Percentiles rank a stretch among this genome's conserved stretches.
Evolutionary conservation across 1,139 yeast species (phyloP).

Genomic region (Taphrina sp.): DNA sequence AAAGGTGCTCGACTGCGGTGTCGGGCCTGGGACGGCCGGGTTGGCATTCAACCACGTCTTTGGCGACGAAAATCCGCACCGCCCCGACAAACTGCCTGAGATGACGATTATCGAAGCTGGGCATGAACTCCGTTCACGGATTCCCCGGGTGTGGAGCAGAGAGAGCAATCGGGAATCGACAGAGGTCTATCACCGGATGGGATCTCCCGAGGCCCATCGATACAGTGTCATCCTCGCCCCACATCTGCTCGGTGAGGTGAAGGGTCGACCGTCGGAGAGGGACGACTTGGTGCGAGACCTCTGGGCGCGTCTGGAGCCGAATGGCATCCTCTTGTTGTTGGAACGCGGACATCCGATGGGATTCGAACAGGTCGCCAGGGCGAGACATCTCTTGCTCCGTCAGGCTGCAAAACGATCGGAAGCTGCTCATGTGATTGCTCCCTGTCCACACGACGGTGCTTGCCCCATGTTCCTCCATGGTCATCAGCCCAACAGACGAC

Average conservation of each 20-base stretch:
- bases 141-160: slow-evolving; percentile 20
- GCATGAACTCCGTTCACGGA: slow-evolving; percentile 15
- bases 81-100: neutral
- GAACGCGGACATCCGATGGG: slow-evolving; percentile 92
- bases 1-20: slow-evolving; percentile 73
- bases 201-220: neutral
- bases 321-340: slow-evolving; percentile 69
- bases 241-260: slow-evolving; percentile 10
- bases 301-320: slow-evolving; percentile 36
- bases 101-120: slow-evolving; percentile 13
- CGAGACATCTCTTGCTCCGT: slow-evolving; percentile 81
- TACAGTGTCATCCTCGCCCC: slow-evolving; percentile 29
- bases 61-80: slow-evolving; percentile 49
- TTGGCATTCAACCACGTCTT: slow-evolving; percentile 79
- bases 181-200: slow-evolving; percentile 4
- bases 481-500: slow-evolving; percentile 65
- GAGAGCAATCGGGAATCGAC: neutral
- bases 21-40: slow-evolving; percentile 92
- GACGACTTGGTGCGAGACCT: slow-evolving; percentile 24
- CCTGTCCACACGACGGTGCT: slow-evolving; percentile 82
- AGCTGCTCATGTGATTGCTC: slow-evolving; percentile 59
- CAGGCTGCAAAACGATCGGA: neutral
- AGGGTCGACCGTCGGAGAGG: slow-evolving; percentile 17
- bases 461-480: slow-evolving; percentile 72
- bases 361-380: slow-evolving; percentile 82